phyloP scores from a whole-genome alignment of 2,329 filamentous ascomycete species.

The Hypomyces rosellus region DNA sequence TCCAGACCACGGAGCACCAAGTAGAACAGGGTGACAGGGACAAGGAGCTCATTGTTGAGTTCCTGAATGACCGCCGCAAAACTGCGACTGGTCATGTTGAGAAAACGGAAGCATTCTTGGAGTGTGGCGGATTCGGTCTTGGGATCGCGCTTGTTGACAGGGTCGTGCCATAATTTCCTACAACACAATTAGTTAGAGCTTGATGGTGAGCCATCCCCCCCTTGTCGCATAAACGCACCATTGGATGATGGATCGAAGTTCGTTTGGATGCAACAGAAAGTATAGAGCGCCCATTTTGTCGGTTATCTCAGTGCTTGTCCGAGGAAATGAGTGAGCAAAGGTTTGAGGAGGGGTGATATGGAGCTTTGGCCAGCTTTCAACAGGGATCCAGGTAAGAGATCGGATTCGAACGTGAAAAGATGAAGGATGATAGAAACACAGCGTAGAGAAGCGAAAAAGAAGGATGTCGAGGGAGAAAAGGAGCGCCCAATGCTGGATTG shows the following conservation, averaged over 20 bases:
- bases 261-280: conserved; percentile 65
- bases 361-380: too few relatives aligned
- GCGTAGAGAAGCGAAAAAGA: too few relatives aligned
- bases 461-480: too few relatives aligned
- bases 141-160: conserved; percentile 77
- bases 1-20: conserved; percentile 85
- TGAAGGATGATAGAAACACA: too few relatives aligned
- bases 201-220: conserved; percentile 9
- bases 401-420: too few relatives aligned
- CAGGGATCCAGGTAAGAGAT: too few relatives aligned
- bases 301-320: neutral
- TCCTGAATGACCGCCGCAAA: conserved; percentile 93
- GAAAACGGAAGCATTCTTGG: conserved; percentile 76
- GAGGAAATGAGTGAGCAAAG: neutral
- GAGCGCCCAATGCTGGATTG: too few relatives aligned
- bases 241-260: conserved; percentile 81
- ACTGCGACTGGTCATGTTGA: conserved; percentile 84
- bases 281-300: conserved; percentile 60
- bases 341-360: neutral
- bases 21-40: conserved; percentile 89
- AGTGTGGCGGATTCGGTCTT: conserved; percentile 68
- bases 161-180: conserved; percentile 96
- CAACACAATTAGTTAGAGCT: conserved; percentile 10
- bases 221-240: conserved; percentile 54
- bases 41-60: conserved; percentile 85